Percentiles rank a stretch among this genome's conserved stretches.
These are phyloP conservation scores for Alternaria incomplexa DNA, from an alignment of 2,329 filamentous ascomycete genomes.

Conservation along the genomic window DNA sequence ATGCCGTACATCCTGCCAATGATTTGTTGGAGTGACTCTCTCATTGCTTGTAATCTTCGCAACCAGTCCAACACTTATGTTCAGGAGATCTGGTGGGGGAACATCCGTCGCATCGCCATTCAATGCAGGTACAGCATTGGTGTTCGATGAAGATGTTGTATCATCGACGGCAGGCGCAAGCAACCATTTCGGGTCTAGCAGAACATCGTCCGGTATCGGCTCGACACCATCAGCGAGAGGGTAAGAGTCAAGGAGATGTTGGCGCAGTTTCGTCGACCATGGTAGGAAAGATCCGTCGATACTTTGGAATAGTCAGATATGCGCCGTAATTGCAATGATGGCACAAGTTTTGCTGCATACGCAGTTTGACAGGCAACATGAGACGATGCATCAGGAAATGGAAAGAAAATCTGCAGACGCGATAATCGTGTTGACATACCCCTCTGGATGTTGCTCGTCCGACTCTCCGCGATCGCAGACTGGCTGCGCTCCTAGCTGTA, in stretches of 20 bases:
- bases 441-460: constrained; percentile 92
- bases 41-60: constrained; percentile 70
- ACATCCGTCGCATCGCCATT: constrained; percentile 16
- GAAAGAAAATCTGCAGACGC: neutral
- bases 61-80: constrained; percentile 62
- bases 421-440: constrained; percentile 62
- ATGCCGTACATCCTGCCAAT: constrained; percentile 94
- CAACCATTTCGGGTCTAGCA: constrained; percentile 77
- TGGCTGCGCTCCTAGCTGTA: constrained; percentile 80
- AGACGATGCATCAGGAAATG: constrained; percentile 10
- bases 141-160: neutral
- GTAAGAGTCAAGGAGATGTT: constrained; percentile 68
- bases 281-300: constrained; percentile 81
- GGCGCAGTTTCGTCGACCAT: constrained; percentile 74
- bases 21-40: constrained; percentile 73
- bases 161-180: constrained; percentile 51
- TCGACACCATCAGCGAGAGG: constrained; percentile 71
- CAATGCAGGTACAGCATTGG: neutral
- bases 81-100: constrained; percentile 57
- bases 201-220: constrained; percentile 75
- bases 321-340: neutral
- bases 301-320: constrained; percentile 52
- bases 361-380: neutral
- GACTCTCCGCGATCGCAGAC: constrained; percentile 83
- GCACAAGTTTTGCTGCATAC: neutral